phyloP scores from a whole-genome alignment of 768 basidiomycete genomes.

The Rhodotorula paludigena region DNA sequence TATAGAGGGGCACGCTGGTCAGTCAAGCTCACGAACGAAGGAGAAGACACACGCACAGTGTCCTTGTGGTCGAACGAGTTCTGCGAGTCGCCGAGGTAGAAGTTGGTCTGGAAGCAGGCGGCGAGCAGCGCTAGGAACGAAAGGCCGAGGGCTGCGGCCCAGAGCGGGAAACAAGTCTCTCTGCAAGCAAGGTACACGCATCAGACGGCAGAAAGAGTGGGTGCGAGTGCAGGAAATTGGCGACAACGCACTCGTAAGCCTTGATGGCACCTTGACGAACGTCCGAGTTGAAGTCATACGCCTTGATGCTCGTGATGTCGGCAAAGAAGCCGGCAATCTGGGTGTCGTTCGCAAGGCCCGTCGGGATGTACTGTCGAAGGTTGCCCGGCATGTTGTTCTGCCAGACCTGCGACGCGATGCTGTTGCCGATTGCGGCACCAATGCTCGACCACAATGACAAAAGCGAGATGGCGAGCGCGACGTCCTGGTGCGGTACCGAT shows the following conservation, averaged over 20 bases:
- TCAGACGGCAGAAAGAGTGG: too few species aligned
- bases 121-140: constrained; percentile 44
- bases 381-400: constrained; percentile 28
- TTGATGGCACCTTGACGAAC: constrained; percentile 19
- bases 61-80: constrained; percentile 42
- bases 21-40: too few species aligned
- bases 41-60: too few species aligned
- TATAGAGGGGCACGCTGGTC: too few species aligned
- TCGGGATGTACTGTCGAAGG: constrained; percentile 43
- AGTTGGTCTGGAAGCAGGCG: constrained; percentile 44
- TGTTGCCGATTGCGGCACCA: constrained; percentile 44
- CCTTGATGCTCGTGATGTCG: constrained; percentile 24
- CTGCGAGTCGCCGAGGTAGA: constrained; percentile 45
- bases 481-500: constrained; percentile 48
- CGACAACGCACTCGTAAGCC: constrained; percentile 39
- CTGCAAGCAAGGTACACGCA: too few species aligned
- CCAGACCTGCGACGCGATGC: constrained; percentile 13
- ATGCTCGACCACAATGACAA: constrained; percentile 47
- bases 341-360: constrained; percentile 41
- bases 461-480: constrained; percentile 46
- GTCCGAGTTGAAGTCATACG: constrained; percentile 16
- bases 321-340: constrained; percentile 43
- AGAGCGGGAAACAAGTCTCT: too few species aligned
- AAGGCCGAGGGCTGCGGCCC: constrained; percentile 44
- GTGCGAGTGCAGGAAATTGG: too few species aligned